phyloP scores from a whole-genome alignment of 2,329 filamentous ascomycete species.

The Phialophora macrospora region DNA sequence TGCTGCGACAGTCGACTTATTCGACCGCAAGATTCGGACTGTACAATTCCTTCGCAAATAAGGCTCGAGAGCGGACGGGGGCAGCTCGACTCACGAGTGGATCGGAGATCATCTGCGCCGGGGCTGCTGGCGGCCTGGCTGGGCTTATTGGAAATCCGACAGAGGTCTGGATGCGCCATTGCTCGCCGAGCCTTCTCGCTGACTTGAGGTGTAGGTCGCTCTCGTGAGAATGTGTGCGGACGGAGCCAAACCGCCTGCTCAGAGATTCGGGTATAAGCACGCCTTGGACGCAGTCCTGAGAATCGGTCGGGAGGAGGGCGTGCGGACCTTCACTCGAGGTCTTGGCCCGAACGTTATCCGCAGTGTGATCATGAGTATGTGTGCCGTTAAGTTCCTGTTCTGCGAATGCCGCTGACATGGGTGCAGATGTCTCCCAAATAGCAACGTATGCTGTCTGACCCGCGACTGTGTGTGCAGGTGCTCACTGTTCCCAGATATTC shows the following conservation, averaged over 20 bases:
- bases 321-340: conserved; percentile 30
- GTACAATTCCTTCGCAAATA: conserved; percentile 30
- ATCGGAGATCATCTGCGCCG: conserved; percentile 28
- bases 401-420: conserved; percentile 4
- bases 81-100: conserved; percentile 24
- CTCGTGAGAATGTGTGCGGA: conserved; percentile 33
- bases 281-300: conserved; percentile 28
- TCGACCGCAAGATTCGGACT: conserved; percentile 31
- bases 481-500: conserved; percentile 27
- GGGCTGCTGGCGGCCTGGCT: conserved; percentile 28
- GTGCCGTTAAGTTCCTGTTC: background rate
- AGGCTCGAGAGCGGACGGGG: conserved; percentile 21
- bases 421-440: conserved; percentile 30
- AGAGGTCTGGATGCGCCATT: conserved; percentile 17
- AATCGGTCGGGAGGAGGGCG: conserved; percentile 31
- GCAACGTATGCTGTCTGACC: conserved; percentile 24
- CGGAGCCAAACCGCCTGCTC: conserved; percentile 27
- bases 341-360: conserved; percentile 31
- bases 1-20: conserved; percentile 34
- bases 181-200: conserved; percentile 1
- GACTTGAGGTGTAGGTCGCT: conserved; percentile 23
- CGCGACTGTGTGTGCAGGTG: background rate
- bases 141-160: conserved; percentile 33
- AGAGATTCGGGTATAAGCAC: conserved; percentile 31
- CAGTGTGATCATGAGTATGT: conserved; percentile 34